A percentile compares a stretch with the other conserved stretches of the same genome.
These are phyloP conservation scores for Xylaria sp. DNA, from an alignment of 2,329 filamentous ascomycete species.

Conservation along the genomic window DNA sequence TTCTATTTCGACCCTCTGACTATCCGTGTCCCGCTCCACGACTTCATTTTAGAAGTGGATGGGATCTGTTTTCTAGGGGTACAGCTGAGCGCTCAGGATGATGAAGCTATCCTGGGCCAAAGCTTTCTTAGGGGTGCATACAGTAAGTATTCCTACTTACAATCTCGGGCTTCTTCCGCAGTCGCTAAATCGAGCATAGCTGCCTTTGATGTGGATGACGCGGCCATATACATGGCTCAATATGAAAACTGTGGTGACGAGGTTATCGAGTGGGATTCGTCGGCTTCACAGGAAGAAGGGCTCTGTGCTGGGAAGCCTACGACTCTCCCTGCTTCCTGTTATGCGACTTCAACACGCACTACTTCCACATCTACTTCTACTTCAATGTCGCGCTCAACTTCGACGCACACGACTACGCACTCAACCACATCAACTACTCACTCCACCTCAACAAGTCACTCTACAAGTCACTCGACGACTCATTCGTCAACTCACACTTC, in stretches of 20 bases:
- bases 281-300: constrained; percentile 17
- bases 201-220: constrained; percentile 38
- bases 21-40: constrained; percentile 37
- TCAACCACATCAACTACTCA: neutral
- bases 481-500: constrained; percentile 10
- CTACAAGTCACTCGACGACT: constrained; percentile 10
- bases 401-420: too few relatives aligned
- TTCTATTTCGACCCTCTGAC: constrained; percentile 33
- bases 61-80: constrained; percentile 35
- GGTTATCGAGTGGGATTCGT: constrained; percentile 31
- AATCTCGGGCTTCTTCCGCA: neutral
- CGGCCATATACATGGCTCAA: constrained; percentile 39
- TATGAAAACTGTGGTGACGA: constrained; percentile 39
- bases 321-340: constrained; percentile 27
- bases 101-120: constrained; percentile 32
- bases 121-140: constrained; percentile 40
- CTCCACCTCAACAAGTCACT: neutral
- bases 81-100: neutral
- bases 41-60: constrained; percentile 37
- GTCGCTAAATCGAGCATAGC: constrained; percentile 29
- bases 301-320: constrained; percentile 25
- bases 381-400: constrained; percentile 14
- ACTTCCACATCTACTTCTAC: constrained; percentile 18
- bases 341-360: constrained; percentile 21
- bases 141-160: constrained; percentile 23